phyloP scores from a whole-genome alignment of 163 green algal species.

The Coccomyxa subellipsoidea region DNA sequence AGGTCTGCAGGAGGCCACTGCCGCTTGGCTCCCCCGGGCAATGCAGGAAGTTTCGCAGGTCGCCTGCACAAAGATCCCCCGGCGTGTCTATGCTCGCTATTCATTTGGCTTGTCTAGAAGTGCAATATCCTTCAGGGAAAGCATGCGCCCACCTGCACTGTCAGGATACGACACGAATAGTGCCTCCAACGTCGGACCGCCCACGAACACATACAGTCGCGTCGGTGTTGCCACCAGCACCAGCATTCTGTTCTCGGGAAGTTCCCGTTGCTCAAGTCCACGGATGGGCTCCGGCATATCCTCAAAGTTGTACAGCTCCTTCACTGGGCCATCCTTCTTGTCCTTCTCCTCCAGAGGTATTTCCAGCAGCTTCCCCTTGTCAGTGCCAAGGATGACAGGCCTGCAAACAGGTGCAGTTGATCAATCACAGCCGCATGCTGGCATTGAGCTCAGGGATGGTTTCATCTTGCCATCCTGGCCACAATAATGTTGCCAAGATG shows the following conservation, averaged over 20 bases:
- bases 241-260: constrained; percentile 20
- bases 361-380: constrained; percentile 51
- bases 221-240: constrained; percentile 58
- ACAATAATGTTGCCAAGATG: too few species aligned
- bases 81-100: too few species aligned
- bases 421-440: too few species aligned
- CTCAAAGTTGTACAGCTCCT: constrained; percentile 47
- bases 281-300: constrained; percentile 25
- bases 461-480: too few species aligned
- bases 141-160: constrained; percentile 9
- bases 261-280: constrained; percentile 32
- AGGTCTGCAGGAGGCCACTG: constrained; percentile 27
- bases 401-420: too few species aligned
- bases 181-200: constrained; percentile 34
- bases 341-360: constrained; percentile 50
- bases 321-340: constrained; percentile 44
- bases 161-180: constrained; percentile 35
- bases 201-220: constrained; percentile 58
- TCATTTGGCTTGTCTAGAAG: too few species aligned
- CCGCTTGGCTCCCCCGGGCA: constrained; percentile 17
- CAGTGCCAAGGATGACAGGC: constrained; percentile 61
- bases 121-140: too few species aligned
- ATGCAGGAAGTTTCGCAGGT: constrained; percentile 27
- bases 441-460: too few species aligned
- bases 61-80: not conserved